Base-by-base conservation (phyloP, 345 rosid genomes). In the Nephelium lappaceum region DNA sequence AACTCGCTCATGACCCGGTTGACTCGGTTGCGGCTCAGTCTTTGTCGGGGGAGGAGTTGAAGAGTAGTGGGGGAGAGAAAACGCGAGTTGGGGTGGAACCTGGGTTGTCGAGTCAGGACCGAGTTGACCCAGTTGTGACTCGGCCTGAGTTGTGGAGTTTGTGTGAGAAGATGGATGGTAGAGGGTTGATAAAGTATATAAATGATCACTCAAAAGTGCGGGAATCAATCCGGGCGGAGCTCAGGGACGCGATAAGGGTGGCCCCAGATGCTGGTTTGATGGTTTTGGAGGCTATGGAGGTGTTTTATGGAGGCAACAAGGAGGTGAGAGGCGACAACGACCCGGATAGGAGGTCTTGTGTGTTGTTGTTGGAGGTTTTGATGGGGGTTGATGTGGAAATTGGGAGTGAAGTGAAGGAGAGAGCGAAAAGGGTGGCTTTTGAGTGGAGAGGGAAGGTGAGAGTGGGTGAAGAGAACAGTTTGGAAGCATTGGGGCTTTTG, bases 241-340 rank as follows among this genome's bases (percentile, higher is more conserved):
- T 91, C 12, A 66, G 73, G 0, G 83, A 45, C 0, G 90, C 92
- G 58, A 57, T 93, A 69, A 80, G 83, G 41, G 58, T 36, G 10
- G 83, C 89, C 11, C 55, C 79, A 4, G 91, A 93, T 77, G 90
- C 92, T 1, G 91, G 88, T 7, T 39, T 79, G 12, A 67, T 93
- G 84, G 86, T 95, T 60, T 81, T 95, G 57, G 93, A 88, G 81
- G 97, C 94, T 36, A 69, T 93, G 78, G 88, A 85, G 3, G 93
- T 87, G 65, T 88, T 80, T 71, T 82, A 79, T 77, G 66, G 60
- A 2, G 72, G 77, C 39, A 72, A 45, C 10, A 38, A 49, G 4
- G 25, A 9, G 11, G 49, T 62, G 3, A 83, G 67, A 67, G 76
- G 83, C 39, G 75, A 71, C 25, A 79, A 27, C 7, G 82, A 81